Base-by-base conservation (phyloP, 768 basidiomycete species). In the Mycena galericulata region DNA sequence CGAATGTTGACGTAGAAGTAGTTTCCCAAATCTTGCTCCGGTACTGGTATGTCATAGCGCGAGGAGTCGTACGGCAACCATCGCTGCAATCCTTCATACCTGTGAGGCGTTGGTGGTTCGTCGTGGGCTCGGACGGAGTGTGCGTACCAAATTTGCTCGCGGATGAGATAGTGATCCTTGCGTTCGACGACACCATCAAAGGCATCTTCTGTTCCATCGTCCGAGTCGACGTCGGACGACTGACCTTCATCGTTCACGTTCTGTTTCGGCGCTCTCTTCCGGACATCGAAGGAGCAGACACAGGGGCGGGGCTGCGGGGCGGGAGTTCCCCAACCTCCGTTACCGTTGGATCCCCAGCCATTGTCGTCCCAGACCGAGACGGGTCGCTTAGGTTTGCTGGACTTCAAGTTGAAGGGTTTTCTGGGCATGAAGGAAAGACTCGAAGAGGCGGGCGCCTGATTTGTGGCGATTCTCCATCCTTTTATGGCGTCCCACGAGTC, bases 61-160 rank as follows among this genome's bases (percentile, higher is more conserved):
- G 70, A 68, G 7, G 68, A 54, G 45, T 74, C 73, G 40, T 71
- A 74, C 1, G 73, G 73, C 24, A 71, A 8, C 73, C 73, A 75
- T 61, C 26, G 36, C 43, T 49, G 50, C 15, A 24, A 11, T 20
- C 10, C 30, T 47, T 54, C 20, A n/a, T 20, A 55, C 64, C 46
- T 65, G 24, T 11, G 7, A 27, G 3, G 14, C 4, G 27, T 22
- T 27, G 47, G n/a, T 34, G 3, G 22, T 4, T 22, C 6, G 9
- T n/a, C 32, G 54, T 63, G 24, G 32, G 30, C 38, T 18, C 1
- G 27, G 26, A 30, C 18, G 36, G 20, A 17, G 40, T 3, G 18
- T 9, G 20, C 2, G 29, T 40, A 57, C 65, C 59, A 67, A 30
- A 67, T 61, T 55, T 67, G 58, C 32, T 67, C 65, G 43, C 65